Conservation (phyloP, 768 basidiomycete genomes). For the Cystobasidium onofrii region DNA sequence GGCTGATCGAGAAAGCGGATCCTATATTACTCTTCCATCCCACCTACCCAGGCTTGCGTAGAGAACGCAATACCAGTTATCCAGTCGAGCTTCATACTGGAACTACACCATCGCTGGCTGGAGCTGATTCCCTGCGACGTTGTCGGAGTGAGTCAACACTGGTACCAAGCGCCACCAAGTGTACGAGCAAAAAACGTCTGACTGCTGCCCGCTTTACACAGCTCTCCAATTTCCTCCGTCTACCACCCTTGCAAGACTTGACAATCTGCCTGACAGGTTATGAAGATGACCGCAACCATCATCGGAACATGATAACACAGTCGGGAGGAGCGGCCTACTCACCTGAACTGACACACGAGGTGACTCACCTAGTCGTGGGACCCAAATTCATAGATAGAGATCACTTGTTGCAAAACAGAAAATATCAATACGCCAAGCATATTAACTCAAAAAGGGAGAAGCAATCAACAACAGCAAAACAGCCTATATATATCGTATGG, state of each 20-base stretch:
- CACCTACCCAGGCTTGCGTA: conserved; percentile 2
- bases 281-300: not conserved
- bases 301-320: not conserved
- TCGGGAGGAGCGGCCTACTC: conserved; percentile 19
- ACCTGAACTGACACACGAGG: not conserved
- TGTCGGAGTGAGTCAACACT: conserved; percentile 5
- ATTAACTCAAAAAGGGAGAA: conserved; percentile 17
- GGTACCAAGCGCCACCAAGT: not conserved
- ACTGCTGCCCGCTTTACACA: not conserved
- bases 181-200: not conserved
- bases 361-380: conserved; percentile 25
- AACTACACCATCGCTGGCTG: conserved; percentile 14
- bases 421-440: conserved; percentile 3
- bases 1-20: not conserved
- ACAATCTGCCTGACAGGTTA: conserved; percentile 30
- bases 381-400: not conserved
- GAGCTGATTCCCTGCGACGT: not conserved
- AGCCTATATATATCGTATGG: conserved; percentile 9
- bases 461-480: not conserved
- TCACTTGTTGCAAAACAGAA: not conserved
- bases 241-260: not conserved
- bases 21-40: not conserved
- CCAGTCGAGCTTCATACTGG: conserved; percentile 3
- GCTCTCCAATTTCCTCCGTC: conserved; percentile 4
- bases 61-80: conserved; percentile 21